Evolutionary conservation across 2,329 filamentous ascomycete species (phyloP).

Genomic region (Fonsecaea pedrosoi): DNA sequence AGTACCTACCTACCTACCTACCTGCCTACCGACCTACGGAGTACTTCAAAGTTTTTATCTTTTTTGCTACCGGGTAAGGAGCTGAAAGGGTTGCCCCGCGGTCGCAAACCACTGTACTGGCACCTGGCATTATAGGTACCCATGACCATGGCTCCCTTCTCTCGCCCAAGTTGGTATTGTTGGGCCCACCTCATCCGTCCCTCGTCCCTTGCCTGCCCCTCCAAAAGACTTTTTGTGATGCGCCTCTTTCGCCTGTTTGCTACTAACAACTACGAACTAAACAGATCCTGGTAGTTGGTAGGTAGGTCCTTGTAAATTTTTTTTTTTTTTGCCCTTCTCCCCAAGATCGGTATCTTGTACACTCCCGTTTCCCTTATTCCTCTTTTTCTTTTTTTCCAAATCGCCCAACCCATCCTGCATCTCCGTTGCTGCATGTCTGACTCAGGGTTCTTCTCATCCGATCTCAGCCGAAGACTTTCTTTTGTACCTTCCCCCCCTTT

Average conservation of each 20-base stretch:
- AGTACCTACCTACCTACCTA: no score
- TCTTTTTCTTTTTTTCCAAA: neutral
- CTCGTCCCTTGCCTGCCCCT: neutral
- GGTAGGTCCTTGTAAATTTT: neutral
- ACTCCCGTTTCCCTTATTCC: neutral
- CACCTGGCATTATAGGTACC: no score
- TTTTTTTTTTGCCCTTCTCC: neutral
- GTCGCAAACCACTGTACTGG: no score
- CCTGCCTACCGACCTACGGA: no score
- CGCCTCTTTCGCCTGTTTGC: neutral
- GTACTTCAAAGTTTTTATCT: no score
- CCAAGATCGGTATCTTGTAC: neutral
- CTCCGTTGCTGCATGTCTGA: neutral
- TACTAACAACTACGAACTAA: neutral
- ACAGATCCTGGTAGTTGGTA: no score
- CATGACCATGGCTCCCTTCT: no score
- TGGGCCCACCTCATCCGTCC: no score
- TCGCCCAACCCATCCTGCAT: neutral
- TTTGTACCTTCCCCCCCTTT: neutral
- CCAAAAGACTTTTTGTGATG: neutral
- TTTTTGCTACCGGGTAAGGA: no score
- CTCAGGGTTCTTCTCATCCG: neutral
- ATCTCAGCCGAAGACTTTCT: neutral
- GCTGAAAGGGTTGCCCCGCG: no score
- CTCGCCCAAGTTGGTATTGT: no score